phyloP scores from a whole-genome alignment of 495 filamentous ascomycete species.

The Pseudoneurospora amorphoporcata region DNA sequence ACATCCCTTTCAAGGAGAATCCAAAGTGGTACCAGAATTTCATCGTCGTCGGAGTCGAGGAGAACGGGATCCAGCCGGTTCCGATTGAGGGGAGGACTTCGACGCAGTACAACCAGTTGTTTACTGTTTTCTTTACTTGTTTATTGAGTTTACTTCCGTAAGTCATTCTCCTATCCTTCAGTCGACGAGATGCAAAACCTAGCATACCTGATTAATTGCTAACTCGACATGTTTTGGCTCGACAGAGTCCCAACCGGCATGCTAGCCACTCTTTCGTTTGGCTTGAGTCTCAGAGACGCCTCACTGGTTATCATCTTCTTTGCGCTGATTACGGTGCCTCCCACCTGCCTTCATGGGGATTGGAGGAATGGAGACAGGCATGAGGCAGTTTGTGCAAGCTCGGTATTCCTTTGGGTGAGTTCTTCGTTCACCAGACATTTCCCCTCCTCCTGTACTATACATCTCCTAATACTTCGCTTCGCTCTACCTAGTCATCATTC shows the following conservation, averaged over 20 bases:
- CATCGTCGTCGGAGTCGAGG: constrained; percentile 39
- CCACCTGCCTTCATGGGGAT: constrained; percentile 45
- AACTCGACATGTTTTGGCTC: neutral
- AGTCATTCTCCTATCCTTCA: constrained; percentile 5
- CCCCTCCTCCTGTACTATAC: too few species aligned
- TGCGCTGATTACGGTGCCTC: constrained; percentile 35
- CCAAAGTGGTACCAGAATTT: constrained; percentile 29
- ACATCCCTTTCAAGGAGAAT: constrained; percentile 16
- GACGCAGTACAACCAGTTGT: constrained; percentile 40
- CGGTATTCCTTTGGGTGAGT: constrained; percentile 45
- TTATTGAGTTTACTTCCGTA: constrained; percentile 35
- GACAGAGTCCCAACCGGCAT: constrained; percentile 42
- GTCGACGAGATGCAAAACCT: neutral
- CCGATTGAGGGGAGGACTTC: constrained; percentile 41
- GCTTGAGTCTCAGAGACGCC: constrained; percentile 42
- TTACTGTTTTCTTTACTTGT: constrained; percentile 37
- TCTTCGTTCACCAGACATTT: neutral
- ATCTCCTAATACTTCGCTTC: constrained; percentile 4
- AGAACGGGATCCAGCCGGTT: constrained; percentile 44
- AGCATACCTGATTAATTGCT: neutral
- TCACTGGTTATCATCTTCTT: constrained; percentile 49
- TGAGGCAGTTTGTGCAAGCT: constrained; percentile 47
- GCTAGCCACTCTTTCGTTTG: constrained; percentile 39
- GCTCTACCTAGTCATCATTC: constrained; percentile 26
- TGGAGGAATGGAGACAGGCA: constrained; percentile 39